Evolutionary conservation across 306 rosid species (phyloP), one percentile per base, ranked within the genome.

Genomic region (Begonia fuchsioides): DNA sequence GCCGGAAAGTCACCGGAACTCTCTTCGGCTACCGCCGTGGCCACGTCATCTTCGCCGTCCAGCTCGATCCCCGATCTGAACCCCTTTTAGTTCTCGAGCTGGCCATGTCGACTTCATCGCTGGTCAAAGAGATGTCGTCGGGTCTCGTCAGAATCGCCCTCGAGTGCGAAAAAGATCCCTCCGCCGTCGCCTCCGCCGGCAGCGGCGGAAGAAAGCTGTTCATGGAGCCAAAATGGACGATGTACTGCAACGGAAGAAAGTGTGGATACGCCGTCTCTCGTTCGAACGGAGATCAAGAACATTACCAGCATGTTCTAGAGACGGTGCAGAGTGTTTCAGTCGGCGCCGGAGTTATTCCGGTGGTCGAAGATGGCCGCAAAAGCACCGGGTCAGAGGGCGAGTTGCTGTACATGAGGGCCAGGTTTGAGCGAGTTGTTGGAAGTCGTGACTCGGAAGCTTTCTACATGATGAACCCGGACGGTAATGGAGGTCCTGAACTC

Each of bases 371-470:
- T 10, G 71, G 72, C 2, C 38, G 12, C 3, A 56, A 66, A 19
- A 55, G 61, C 11, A 48, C 62, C 0, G 65, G 56, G 44, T 53
- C 83, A 39, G 18, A 59, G 1, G 90, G 95, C 1, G 97, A 84
- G 80, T 67, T 83, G 83, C 75, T 88, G 61, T 88, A 88, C 11
- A 88, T 88, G 97, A 81, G 97, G 44, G 95, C 97, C 0, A 59
- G 72, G 65, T 88, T 88, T 54, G 97, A 88, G 47, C 78, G 97
- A 67, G 97, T 88, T 11, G 93, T 88, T 12, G 97, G 93, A 9
- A 83, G 95, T 65, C 88, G 90, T 54, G 95, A 88, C 80, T 83
- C 95, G 66, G 95, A 88, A 61, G 97, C 97, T 13, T 83, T 88
- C 59, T 88, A 83, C 50, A 88, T 88, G 97, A 53, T 83, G 79